These are phyloP conservation scores for Bromus sterilis DNA, from an alignment of 176 grass and related monocot species.

Conservation along the genomic window DNA sequence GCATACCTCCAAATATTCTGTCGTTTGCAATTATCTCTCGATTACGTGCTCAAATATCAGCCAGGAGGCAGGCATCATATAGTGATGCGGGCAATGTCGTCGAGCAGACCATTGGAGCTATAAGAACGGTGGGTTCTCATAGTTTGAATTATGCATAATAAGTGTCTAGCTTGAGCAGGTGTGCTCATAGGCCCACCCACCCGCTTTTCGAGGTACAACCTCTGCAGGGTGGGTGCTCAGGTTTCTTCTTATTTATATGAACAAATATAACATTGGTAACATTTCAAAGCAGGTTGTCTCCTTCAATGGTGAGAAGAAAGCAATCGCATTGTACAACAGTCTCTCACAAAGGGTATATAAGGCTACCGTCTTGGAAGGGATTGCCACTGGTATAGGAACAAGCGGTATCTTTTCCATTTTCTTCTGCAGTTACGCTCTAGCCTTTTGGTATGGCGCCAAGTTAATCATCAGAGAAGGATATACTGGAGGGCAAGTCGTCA, in stretches of 20 bases:
- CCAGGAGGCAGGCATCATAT: constrained; percentile 51
- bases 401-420: constrained; percentile 39
- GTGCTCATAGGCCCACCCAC: not conserved
- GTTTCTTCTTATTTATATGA: not conserved
- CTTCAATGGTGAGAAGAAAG: constrained; percentile 67
- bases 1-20: constrained; percentile 42
- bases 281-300: constrained; percentile 55
- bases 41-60: constrained; percentile 43
- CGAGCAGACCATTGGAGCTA: constrained; percentile 70
- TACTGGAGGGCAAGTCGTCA: constrained; percentile 52
- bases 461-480: constrained; percentile 58
- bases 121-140: constrained; percentile 62
- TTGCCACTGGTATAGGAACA: constrained; percentile 43
- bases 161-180: not conserved
- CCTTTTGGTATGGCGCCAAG: constrained; percentile 59
- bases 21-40: constrained; percentile 49
- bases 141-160: constrained; percentile 2
- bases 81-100: constrained; percentile 61
- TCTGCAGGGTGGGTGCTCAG: not conserved
- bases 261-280: no score
- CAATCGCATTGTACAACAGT: constrained; percentile 47
- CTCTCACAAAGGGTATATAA: constrained; percentile 45
- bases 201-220: not conserved
- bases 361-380: constrained; percentile 40
- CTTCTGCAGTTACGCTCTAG: constrained; percentile 45